These are phyloP conservation scores for Erysimum pusillum DNA, from an alignment of 441 rosid species.

Conservation along the genomic window DNA sequence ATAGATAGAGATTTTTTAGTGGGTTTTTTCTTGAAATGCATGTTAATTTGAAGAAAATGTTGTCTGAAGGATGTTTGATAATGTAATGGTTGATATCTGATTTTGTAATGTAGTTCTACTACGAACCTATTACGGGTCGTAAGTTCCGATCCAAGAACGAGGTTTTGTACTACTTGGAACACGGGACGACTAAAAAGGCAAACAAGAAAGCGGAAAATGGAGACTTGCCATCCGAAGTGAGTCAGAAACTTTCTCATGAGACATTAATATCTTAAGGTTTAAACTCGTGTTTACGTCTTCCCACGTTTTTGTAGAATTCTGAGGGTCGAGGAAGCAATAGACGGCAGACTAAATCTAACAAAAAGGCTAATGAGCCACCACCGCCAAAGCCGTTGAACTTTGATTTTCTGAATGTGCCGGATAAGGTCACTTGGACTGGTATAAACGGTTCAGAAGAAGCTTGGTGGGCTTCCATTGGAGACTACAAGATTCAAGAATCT, in stretches of 20 bases:
- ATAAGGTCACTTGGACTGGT: constrained; percentile 65
- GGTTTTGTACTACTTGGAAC: constrained; percentile 70
- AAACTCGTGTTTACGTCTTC: background rate
- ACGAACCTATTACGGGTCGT: constrained; percentile 64
- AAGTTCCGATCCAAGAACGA: constrained; percentile 82
- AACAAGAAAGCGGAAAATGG: constrained; percentile 50
- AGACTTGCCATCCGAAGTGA: constrained; percentile 53
- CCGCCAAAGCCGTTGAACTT: constrained; percentile 48
- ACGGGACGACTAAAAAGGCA: constrained; percentile 53
- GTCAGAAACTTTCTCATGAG: constrained; percentile 28
- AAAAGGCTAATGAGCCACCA: constrained; percentile 24
- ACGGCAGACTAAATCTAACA: constrained; percentile 20
- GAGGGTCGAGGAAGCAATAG: constrained; percentile 32
- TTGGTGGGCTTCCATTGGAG: constrained; percentile 66
- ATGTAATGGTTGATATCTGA: background rate
- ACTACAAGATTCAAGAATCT: constrained; percentile 56
- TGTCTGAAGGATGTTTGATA: background rate
- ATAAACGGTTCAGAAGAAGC: constrained; percentile 47
- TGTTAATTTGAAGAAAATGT: constrained; percentile 1
- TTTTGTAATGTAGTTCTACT: constrained; percentile 67
- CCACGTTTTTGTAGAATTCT: constrained; percentile 25
- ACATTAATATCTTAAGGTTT: background rate
- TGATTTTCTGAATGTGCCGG: constrained; percentile 65
- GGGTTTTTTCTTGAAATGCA: background rate
- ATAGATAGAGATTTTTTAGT: background rate